Evolutionary conservation across 1,284 basidiomycete species (phyloP).

Genomic region (Vanrija humicola): DNA sequence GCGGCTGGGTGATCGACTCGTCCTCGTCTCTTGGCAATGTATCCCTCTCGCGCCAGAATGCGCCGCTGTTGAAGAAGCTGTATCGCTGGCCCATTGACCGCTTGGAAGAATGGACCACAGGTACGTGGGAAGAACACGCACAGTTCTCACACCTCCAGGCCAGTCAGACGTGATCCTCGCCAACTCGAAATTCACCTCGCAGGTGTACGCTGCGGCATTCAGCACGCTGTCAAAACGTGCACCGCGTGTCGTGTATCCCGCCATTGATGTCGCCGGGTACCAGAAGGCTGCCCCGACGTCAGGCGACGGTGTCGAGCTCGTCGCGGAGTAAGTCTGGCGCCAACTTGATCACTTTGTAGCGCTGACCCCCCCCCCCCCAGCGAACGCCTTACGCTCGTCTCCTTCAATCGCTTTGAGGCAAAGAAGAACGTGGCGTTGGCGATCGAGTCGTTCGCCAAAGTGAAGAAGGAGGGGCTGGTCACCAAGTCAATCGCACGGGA

Average conservation of each 20-base stretch:
- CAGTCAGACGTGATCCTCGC: constrained; percentile 86
- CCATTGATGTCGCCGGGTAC: constrained; percentile 76
- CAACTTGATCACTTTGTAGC: not conserved
- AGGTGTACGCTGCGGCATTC: constrained; percentile 74
- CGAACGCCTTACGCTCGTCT: constrained; percentile 70
- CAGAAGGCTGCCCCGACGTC: constrained; percentile 45
- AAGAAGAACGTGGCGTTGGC: constrained; percentile 90
- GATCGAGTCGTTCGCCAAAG: constrained; percentile 62
- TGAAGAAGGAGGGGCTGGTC: constrained; percentile 24
- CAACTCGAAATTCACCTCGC: constrained; percentile 85
- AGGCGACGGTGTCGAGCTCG: constrained; percentile 56
- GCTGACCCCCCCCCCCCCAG: constrained; percentile 49
- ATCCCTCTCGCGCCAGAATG: constrained; percentile 60
- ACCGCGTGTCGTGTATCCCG: constrained; percentile 83
- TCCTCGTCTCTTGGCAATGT: constrained; percentile 44
- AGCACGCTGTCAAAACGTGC: constrained; percentile 57
- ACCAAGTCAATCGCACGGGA: constrained; percentile 21
- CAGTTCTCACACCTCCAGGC: constrained; percentile 50
- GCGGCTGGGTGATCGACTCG: constrained; percentile 44
- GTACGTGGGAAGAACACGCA: constrained; percentile 51
- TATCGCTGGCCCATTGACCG: constrained; percentile 88
- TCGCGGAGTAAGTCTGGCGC: constrained; percentile 61
- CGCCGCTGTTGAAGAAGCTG: constrained; percentile 60
- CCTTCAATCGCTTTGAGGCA: constrained; percentile 90
- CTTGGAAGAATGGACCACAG: constrained; percentile 84